These are phyloP conservation scores for Warburgia ugandensis DNA, from an alignment of 164 flowering plant species.

Conservation along the genomic window DNA sequence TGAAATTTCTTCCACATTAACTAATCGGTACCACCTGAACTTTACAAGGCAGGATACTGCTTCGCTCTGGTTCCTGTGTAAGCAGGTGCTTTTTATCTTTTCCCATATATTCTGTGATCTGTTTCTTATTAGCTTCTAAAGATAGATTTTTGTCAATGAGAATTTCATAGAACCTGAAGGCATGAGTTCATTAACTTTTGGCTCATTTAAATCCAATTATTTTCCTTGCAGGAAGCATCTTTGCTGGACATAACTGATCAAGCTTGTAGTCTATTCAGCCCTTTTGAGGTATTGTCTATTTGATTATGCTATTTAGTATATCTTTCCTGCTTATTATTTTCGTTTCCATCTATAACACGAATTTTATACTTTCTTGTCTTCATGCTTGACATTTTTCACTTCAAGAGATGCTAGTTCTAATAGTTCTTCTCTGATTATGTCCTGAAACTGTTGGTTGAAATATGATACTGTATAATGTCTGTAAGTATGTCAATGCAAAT, in stretches of 20 bases:
- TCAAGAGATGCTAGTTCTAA: too few species aligned
- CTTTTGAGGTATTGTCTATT: conserved; percentile 58
- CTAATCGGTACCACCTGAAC: conserved; percentile 49
- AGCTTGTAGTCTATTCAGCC: conserved; percentile 79
- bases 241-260: conserved; percentile 65
- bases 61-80: conserved; percentile 89
- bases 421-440: too few species aligned
- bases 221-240: conserved; percentile 67
- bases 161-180: too few species aligned
- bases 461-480: too few species aligned
- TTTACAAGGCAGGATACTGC: conserved; percentile 58
- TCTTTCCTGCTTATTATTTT: background rate
- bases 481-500: too few species aligned
- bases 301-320: background rate
- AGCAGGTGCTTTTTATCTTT: conserved; percentile 55
- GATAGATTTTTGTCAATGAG: background rate
- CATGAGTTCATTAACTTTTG: background rate
- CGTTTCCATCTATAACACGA: background rate
- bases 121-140: background rate
- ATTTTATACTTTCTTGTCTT: too few species aligned
- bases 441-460: too few species aligned
- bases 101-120: background rate
- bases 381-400: too few species aligned
- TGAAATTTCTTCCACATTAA: conserved; percentile 51
- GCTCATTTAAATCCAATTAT: background rate